Evolutionary conservation across 805 yeast species (phyloP).

Genomic region (Scheffersomyces ergatensis): DNA sequence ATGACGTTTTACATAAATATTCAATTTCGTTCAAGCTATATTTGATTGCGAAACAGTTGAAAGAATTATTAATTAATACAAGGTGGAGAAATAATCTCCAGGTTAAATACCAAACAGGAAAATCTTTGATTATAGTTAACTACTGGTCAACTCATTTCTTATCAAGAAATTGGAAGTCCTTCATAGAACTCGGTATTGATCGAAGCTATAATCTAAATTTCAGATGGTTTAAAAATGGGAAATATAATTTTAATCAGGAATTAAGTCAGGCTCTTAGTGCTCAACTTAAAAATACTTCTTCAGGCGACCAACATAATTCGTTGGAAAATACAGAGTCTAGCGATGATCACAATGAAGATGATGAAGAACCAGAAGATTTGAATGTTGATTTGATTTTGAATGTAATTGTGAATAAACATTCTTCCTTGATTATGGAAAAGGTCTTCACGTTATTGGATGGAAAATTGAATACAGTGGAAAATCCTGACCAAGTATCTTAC

Average conservation of each 20-base stretch:
- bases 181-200: conserved; percentile 62
- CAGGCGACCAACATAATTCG: conserved; percentile 4
- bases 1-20: conserved; percentile 55
- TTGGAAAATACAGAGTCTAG: not conserved
- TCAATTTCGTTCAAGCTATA: conserved; percentile 65
- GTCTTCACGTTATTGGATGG: conserved; percentile 14
- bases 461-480: conserved; percentile 8
- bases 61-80: conserved; percentile 39
- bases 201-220: conserved; percentile 45
- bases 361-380: conserved; percentile 26
- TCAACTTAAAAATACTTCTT: conserved; percentile 5
- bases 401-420: conserved; percentile 36
- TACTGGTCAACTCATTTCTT: conserved; percentile 59
- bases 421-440: conserved; percentile 28
- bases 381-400: conserved; percentile 34
- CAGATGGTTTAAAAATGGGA: conserved; percentile 65
- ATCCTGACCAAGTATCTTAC: conserved; percentile 11
- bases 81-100: conserved; percentile 62
- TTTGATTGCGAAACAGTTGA: conserved; percentile 56
- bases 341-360: conserved; percentile 5
- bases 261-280: conserved; percentile 2
- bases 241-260: conserved; percentile 22
- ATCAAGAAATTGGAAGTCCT: conserved; percentile 46
- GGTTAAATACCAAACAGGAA: conserved; percentile 55
- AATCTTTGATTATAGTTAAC: conserved; percentile 51